Evolutionary conservation across 805 yeast species (phyloP).

Genomic region (Komagataella pseudopastoris): DNA sequence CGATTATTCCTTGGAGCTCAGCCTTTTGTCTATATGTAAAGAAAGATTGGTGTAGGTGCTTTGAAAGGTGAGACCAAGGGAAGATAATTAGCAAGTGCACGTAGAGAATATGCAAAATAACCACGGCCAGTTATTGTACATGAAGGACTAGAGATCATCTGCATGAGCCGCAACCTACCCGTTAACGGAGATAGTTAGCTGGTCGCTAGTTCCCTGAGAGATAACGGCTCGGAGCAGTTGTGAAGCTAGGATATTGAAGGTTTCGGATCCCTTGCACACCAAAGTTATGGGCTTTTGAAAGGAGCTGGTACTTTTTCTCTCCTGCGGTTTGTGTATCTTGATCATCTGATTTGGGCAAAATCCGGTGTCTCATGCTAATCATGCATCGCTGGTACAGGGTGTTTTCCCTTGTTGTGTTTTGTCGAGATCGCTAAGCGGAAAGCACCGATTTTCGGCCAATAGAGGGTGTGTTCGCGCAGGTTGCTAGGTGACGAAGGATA

Average conservation of each 20-base stretch:
- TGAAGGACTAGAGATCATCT: background rate
- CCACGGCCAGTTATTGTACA: background rate
- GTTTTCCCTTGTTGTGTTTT: background rate
- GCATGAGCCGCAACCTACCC: background rate
- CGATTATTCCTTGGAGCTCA: background rate
- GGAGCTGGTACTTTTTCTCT: no score
- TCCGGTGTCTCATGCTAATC: background rate
- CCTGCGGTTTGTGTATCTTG: background rate
- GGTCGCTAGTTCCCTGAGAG: background rate
- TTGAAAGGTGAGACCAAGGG: background rate
- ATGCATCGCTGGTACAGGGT: background rate
- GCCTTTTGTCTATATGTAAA: background rate
- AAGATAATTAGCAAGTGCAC: background rate
- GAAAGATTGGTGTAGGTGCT: background rate
- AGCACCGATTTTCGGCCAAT: background rate
- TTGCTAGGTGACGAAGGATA: background rate
- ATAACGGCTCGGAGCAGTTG: background rate
- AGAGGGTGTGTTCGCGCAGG: background rate
- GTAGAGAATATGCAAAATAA: background rate
- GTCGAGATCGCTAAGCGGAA: background rate
- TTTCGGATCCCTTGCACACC: background rate
- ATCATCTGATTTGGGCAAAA: background rate
- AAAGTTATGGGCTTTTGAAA: background rate
- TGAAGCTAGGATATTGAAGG: background rate
- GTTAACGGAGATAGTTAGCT: background rate